These are phyloP conservation scores for Volutella citrinella DNA, from an alignment of 2,329 filamentous ascomycete species.

Conservation along the genomic window DNA sequence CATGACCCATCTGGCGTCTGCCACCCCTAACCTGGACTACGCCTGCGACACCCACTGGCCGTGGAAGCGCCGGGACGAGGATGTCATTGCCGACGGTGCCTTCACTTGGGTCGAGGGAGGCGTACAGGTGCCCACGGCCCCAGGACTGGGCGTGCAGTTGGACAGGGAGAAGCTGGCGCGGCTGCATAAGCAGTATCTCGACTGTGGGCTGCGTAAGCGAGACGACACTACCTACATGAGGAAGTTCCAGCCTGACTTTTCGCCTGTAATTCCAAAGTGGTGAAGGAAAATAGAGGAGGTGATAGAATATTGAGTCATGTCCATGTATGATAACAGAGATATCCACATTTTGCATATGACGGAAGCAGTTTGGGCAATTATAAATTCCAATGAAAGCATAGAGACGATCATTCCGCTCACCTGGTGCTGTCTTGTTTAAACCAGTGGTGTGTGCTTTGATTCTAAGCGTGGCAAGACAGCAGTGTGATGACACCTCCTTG, in stretches of 20 bases:
- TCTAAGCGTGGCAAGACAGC: too few species aligned
- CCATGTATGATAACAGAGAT: too few species aligned
- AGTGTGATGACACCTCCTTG: too few species aligned
- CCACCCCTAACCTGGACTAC: slow-evolving; percentile 40
- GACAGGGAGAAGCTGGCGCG: slow-evolving; percentile 33
- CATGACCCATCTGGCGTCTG: slow-evolving; percentile 41
- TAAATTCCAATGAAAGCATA: too few species aligned
- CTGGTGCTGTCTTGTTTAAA: too few species aligned
- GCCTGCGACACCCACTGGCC: slow-evolving; percentile 44
- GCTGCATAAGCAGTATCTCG: slow-evolving; percentile 36
- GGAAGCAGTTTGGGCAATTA: too few species aligned
- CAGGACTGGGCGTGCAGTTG: slow-evolving; percentile 36
- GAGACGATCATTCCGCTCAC: too few species aligned
- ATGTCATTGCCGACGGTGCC: slow-evolving; percentile 36
- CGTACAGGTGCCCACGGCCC: slow-evolving; percentile 30
- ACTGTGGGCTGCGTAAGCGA: slow-evolving; percentile 34
- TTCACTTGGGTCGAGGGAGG: slow-evolving; percentile 36
- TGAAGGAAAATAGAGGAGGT: too few species aligned
- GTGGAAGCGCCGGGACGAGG: slow-evolving; percentile 41
- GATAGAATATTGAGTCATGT: too few species aligned
- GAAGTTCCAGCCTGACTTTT: slow-evolving; percentile 33
- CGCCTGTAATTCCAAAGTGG: slow-evolving; percentile 31
- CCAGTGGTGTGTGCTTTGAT: too few species aligned
- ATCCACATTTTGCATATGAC: too few species aligned
- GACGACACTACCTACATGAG: slow-evolving; percentile 38